Conservation (phyloP, 345 rosid genomes). For the Eucalyptus globulus region DNA sequence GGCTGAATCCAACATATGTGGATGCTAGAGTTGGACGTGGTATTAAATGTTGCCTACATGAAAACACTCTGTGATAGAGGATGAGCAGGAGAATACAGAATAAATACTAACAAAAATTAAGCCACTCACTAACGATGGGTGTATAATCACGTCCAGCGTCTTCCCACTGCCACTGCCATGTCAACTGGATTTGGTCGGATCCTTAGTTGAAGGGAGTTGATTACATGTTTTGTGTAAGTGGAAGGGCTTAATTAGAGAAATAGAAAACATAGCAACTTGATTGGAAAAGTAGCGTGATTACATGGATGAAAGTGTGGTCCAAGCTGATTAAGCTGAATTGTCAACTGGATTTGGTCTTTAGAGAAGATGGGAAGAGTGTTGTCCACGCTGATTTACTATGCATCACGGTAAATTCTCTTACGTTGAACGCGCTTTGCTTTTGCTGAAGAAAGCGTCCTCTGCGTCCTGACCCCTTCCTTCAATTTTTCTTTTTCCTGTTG, state of each 20-base stretch:
- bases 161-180: background rate
- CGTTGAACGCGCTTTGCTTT: background rate
- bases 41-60: background rate
- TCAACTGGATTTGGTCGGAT: background rate
- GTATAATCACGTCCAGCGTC: accelerated
- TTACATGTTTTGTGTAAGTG: background rate
- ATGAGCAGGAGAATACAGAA: background rate
- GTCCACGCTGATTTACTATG: background rate
- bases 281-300: background rate
- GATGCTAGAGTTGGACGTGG: background rate
- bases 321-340: background rate
- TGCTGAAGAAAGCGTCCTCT: background rate
- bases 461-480: background rate
- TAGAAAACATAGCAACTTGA: background rate
- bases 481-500: background rate
- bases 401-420: background rate
- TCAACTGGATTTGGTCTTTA: no score
- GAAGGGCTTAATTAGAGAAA: background rate
- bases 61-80: background rate
- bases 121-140: background rate
- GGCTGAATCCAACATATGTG: background rate
- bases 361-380: background rate
- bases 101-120: background rate
- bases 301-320: background rate
- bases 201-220: accelerated